Evolutionary conservation across 768 basidiomycete species (phyloP).

Genomic region (Artomyces pyxidatus): DNA sequence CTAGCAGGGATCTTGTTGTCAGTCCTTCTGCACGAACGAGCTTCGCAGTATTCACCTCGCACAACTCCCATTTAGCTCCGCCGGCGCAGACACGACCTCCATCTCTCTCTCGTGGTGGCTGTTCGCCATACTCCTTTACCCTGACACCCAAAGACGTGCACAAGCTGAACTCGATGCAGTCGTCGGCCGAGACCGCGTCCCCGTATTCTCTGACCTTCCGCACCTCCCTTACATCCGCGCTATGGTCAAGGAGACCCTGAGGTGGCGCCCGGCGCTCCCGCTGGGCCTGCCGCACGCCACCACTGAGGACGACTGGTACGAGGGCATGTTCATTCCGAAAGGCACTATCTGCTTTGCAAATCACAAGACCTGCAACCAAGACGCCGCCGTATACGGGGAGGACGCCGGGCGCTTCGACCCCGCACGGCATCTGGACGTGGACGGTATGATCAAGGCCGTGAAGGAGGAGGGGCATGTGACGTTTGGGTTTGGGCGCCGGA

Average conservation of each 20-base stretch:
- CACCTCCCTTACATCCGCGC: not conserved
- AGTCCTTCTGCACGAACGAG: no score
- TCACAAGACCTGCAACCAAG: not conserved
- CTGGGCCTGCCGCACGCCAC: not conserved
- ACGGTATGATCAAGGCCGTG: not conserved
- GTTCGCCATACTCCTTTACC: conserved; percentile 2
- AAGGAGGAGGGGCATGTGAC: not conserved
- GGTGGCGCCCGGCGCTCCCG: not conserved
- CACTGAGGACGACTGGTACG: not conserved
- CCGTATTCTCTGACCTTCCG: conserved; percentile 4
- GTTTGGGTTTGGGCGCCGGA: not conserved
- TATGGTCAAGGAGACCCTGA: not conserved
- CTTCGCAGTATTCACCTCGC: no score
- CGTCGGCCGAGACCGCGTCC: conserved; percentile 5
- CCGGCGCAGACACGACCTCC: not conserved
- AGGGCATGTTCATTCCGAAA: not conserved
- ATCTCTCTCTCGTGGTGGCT: not conserved
- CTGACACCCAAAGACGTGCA: conserved; percentile 5
- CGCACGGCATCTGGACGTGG: not conserved
- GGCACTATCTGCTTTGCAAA: not conserved
- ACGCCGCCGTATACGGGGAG: not conserved
- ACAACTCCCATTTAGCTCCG: no score
- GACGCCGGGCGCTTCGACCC: not conserved
- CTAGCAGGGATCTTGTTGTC: no score
- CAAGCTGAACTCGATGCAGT: conserved; percentile 13